phyloP scores from a whole-genome alignment of 1,139 yeast species.

The Scheffersomyces stambukii region DNA sequence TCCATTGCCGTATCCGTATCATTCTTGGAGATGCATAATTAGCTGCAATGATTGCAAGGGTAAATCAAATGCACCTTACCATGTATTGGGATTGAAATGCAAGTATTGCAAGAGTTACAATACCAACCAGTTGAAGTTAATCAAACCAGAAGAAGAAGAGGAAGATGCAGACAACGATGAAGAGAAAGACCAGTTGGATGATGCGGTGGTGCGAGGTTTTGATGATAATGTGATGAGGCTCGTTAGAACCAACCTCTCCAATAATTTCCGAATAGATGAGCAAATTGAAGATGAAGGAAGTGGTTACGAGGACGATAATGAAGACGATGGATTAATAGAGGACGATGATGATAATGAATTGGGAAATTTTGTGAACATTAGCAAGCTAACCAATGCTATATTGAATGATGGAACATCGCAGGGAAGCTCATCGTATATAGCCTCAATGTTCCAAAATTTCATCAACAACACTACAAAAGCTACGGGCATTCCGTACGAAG shows the following conservation, averaged over 20 bases:
- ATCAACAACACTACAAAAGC: conserved; percentile 29
- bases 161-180: conserved; percentile 20
- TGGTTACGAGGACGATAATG: conserved; percentile 11
- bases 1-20: conserved; percentile 77
- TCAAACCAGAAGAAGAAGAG: conserved; percentile 51
- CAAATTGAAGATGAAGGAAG: conserved; percentile 9
- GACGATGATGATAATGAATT: conserved; percentile 16
- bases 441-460: conserved; percentile 38
- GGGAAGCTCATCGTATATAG: conserved; percentile 27
- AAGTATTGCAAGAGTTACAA: conserved; percentile 83
- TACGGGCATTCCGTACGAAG: no score
- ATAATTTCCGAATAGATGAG: conserved; percentile 34
- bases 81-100: conserved; percentile 83
- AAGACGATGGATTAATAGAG: conserved; percentile 14
- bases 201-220: conserved; percentile 7
- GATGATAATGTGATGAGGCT: conserved; percentile 24
- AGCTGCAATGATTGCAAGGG: conserved; percentile 90
- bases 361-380: conserved; percentile 24
- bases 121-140: conserved; percentile 66
- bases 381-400: conserved; percentile 23
- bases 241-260: conserved; percentile 33
- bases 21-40: conserved; percentile 69
- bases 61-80: conserved; percentile 71
- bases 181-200: conserved; percentile 6
- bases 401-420: conserved; percentile 13